These are phyloP conservation scores for Pezizomycotina sp. DNA, from an alignment of 2,329 filamentous ascomycete species.

Conservation along the genomic window DNA sequence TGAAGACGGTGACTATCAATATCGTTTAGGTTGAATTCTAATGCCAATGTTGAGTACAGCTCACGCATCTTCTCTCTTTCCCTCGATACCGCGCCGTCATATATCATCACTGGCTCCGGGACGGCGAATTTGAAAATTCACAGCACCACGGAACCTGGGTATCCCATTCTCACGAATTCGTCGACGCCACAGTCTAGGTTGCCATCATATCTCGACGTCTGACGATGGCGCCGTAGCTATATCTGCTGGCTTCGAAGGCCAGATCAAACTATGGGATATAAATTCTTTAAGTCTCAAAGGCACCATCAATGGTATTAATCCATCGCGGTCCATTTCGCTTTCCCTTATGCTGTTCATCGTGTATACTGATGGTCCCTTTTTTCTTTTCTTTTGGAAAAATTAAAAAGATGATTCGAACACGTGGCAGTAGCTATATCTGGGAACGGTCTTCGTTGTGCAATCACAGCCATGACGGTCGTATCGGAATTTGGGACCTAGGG, in stretches of 20 bases:
- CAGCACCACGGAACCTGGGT: constrained; percentile 52
- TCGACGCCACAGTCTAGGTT: constrained; percentile 73
- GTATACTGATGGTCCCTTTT: background rate
- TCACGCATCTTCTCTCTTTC: constrained; percentile 72
- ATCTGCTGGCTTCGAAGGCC: constrained; percentile 76
- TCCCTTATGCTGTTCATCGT: too few relatives aligned
- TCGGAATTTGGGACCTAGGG: constrained; percentile 69
- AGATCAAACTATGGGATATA: constrained; percentile 65
- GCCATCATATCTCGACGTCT: constrained; percentile 69
- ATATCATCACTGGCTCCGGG: constrained; percentile 70
- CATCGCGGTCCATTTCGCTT: constrained; percentile 31
- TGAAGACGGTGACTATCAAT: constrained; percentile 3
- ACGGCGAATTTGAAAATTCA: constrained; percentile 68
- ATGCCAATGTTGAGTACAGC: constrained; percentile 35
- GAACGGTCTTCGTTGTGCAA: constrained; percentile 70
- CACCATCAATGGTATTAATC: constrained; percentile 38
- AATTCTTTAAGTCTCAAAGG: constrained; percentile 40
- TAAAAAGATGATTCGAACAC: constrained; percentile 41
- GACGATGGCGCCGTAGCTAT: constrained; percentile 53
- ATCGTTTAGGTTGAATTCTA: constrained; percentile 2
- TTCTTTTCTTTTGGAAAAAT: background rate
- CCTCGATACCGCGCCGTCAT: constrained; percentile 54
- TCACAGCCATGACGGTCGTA: constrained; percentile 67
- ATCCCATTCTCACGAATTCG: constrained; percentile 64
- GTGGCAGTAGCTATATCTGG: constrained; percentile 76